phyloP scores from a whole-genome alignment of 495 filamentous ascomycete genomes.

The Cryomyces antarcticus region DNA sequence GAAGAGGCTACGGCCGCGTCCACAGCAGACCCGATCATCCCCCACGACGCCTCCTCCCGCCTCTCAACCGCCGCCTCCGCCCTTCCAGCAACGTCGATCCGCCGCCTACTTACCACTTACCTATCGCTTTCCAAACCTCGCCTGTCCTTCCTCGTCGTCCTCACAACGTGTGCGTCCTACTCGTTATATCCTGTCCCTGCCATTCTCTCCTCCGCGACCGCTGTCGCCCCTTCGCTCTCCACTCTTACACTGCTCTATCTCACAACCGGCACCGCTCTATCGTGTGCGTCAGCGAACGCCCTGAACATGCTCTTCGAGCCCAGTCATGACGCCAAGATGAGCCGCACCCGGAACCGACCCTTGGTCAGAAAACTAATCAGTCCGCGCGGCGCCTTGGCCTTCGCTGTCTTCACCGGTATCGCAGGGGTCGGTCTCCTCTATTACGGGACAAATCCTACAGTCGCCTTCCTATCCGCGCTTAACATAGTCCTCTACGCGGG shows the following conservation, averaged over 20 bases:
- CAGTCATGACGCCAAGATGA: conserved; percentile 78
- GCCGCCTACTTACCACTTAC: conserved; percentile 60
- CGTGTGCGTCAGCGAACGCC: conserved; percentile 71
- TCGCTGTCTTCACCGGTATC: conserved; percentile 50
- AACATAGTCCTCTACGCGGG: conserved; percentile 86
- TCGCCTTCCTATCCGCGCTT: conserved; percentile 58
- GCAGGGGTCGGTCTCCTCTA: conserved; percentile 52
- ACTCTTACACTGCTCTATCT: conserved; percentile 84
- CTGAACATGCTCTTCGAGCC: conserved; percentile 96
- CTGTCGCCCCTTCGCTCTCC: conserved; percentile 62
- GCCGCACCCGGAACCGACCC: conserved; percentile 70
- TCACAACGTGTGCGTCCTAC: conserved; percentile 82
- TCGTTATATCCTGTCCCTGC: conserved; percentile 76
- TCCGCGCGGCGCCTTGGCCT: conserved; percentile 52
- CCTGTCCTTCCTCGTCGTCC: conserved; percentile 74
- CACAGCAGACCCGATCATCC: conserved; percentile 23
- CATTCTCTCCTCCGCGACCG: conserved; percentile 47
- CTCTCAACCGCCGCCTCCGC: conserved; percentile 51
- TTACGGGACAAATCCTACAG: conserved; percentile 83
- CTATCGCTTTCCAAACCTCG: conserved; percentile 89
- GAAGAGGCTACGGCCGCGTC: conserved; percentile 3
- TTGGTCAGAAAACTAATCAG: conserved; percentile 68
- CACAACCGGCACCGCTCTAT: conserved; percentile 71
- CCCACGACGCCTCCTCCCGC: conserved; percentile 66
- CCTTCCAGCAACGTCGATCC: conserved; percentile 46